Evolutionary conservation across 331 rosid species (phyloP), one percentile per base, ranked within the genome.

Genomic region (Rosa hybrid): DNA sequence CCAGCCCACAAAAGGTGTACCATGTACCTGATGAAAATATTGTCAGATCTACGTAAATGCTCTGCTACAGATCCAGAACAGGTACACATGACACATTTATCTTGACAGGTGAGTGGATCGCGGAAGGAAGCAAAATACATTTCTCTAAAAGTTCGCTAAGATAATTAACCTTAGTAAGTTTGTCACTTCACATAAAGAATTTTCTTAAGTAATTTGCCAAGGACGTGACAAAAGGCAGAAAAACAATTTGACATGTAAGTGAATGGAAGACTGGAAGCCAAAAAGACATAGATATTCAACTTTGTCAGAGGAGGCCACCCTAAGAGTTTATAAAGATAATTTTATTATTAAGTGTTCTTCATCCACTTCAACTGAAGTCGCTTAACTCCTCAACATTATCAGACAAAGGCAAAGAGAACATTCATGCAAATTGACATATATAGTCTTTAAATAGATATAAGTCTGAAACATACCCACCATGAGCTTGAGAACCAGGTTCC

Each of bases 1-100:
- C 99, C 69, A 95, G 84, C 64, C 99, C 99, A 79, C 98, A 95
- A 78, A 84, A 95, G 80, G 99, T n/a, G n/a, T n/a, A n/a, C n/a
- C n/a, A n/a, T 89, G 83, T 95, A 95, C 90, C 98, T 95, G 79
- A 86, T 53, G 82, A 81, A 76, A 60, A 25, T 73, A 80, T 20
- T 12, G 45, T 72, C 73, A 71, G 76, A 74, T 65, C 12, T 71
- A 78, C 6, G 50, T 12, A 90, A 25, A 80, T 18, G 50, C 12
- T 5, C 8, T 9, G 68, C 38, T 13, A 42, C 17, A 62, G 20
- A 23, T 34, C 38, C 23, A 27, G 8, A 21, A 54, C 30, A 30
- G 18, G 65, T 1, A 25, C 27, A 25, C 27, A 25, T n/a, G n/a
- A n/a, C n/a, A n/a, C n/a, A n/a, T n/a, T n/a, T n/a, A n/a, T n/a